Evolutionary conservation across 169 alveolate genomes (phyloP).

Genomic region (Cytauxzoon felis): DNA sequence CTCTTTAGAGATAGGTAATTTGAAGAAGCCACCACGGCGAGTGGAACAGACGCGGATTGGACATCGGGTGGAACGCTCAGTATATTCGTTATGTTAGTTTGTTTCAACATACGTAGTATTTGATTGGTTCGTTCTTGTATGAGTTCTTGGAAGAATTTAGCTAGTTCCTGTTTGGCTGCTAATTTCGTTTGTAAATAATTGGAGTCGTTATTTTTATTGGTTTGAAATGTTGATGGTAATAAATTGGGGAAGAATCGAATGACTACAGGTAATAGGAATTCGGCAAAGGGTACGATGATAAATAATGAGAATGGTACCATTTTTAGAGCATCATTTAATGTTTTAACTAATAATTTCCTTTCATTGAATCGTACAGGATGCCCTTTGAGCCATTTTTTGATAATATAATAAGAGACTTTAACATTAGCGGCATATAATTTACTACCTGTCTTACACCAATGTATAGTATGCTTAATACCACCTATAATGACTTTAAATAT

Average conservation of each 20-base stretch:
- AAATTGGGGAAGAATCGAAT: conserved; percentile 82
- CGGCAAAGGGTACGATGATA: conserved; percentile 84
- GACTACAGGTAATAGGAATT: conserved; percentile 81
- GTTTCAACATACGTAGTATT: conserved; percentile 47
- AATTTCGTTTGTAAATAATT: conserved; percentile 76
- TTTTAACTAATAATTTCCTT: conserved; percentile 75
- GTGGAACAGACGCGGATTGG: too few relatives aligned
- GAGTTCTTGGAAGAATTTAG: conserved; percentile 81
- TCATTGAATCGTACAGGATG: conserved; percentile 78
- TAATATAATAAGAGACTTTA: conserved; percentile 69
- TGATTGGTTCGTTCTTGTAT: conserved; percentile 73
- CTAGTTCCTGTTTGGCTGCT: conserved; percentile 82
- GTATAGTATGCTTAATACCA: conserved; percentile 68
- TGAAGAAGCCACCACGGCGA: too few relatives aligned
- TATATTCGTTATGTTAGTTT: too few relatives aligned
- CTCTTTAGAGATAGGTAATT: too few relatives aligned
- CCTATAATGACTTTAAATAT: conserved; percentile 40
- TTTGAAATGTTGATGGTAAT: conserved; percentile 84
- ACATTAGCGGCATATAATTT: conserved; percentile 68
- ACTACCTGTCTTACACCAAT: conserved; percentile 77
- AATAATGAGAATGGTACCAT: conserved; percentile 84
- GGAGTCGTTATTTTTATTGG: conserved; percentile 67
- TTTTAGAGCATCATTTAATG: conserved; percentile 81
- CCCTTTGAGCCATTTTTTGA: conserved; percentile 74
- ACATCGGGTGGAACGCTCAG: background rate